phyloP scores from a whole-genome alignment of 2,329 filamentous ascomycete genomes.

The Helotiales sp. region DNA sequence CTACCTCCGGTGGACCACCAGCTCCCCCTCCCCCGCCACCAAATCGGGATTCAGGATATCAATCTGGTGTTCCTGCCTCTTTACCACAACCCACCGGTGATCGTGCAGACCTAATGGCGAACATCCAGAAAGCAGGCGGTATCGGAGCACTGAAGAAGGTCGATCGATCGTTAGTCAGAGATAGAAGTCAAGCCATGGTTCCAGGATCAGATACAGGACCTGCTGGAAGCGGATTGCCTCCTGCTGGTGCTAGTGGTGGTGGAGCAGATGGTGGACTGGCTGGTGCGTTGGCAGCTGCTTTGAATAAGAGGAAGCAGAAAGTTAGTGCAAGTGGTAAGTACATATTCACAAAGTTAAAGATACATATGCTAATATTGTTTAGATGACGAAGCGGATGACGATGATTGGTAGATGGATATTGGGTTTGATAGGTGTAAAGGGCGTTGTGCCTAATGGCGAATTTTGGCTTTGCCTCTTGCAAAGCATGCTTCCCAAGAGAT shows the following conservation, averaged over 20 bases:
- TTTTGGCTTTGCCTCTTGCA: constrained; percentile 16
- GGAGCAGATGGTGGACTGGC: constrained; percentile 72
- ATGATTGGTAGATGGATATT: constrained; percentile 60
- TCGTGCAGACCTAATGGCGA: constrained; percentile 67
- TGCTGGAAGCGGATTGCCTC: constrained; percentile 56
- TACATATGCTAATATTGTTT: constrained; percentile 34
- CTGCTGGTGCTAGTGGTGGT: constrained; percentile 55
- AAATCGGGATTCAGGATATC: constrained; percentile 63
- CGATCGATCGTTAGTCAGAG: constrained; percentile 69
- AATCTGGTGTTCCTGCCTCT: constrained; percentile 55
- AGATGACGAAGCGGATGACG: constrained; percentile 81
- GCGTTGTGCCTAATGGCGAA: constrained; percentile 17
- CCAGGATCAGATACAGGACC: constrained; percentile 54
- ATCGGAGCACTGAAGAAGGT: constrained; percentile 77
- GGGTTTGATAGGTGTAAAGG: constrained; percentile 4
- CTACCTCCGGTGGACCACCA: constrained; percentile 48
- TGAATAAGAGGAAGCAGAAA: constrained; percentile 88
- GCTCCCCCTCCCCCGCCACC: constrained; percentile 59
- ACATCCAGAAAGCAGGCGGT: constrained; percentile 73
- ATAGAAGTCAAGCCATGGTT: constrained; percentile 70
- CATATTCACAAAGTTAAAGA: neutral
- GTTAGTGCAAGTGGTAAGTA: constrained; percentile 92
- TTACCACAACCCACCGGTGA: constrained; percentile 50
- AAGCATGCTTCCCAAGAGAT: constrained; percentile 16
- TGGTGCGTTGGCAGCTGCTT: constrained; percentile 77